Conservation (phyloP, 2,329 filamentous ascomycete species). For the Colletotrichum lupini region DNA sequence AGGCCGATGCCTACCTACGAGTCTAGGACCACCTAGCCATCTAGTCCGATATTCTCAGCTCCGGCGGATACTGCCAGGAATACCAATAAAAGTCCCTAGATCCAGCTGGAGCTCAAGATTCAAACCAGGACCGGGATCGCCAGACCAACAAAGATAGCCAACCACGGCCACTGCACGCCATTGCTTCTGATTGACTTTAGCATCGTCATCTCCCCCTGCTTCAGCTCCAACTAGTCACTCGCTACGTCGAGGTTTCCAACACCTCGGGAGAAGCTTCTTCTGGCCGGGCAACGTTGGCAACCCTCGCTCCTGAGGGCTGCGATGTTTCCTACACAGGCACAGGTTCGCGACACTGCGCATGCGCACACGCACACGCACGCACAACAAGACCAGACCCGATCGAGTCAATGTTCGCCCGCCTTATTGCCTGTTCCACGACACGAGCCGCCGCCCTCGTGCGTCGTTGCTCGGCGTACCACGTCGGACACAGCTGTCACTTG, state of each 20-base stretch:
- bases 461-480: constrained; percentile 2
- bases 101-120: not conserved
- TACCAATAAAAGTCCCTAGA: not conserved
- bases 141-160: not conserved
- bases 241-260: not conserved
- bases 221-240: not conserved
- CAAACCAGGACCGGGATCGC: not conserved
- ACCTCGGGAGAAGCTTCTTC: not conserved
- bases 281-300: not conserved
- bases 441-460: constrained; percentile 9
- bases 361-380: not conserved
- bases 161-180: constrained; percentile 30
- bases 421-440: constrained; percentile 10
- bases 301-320: not conserved
- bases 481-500: constrained; percentile 17
- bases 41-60: not conserved
- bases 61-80: not conserved
- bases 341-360: not conserved
- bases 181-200: constrained; percentile 21
- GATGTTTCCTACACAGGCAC: not conserved
- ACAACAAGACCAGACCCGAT: not conserved
- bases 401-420: not conserved
- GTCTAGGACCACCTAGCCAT: not conserved
- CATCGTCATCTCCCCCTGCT: constrained; percentile 20
- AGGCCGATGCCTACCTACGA: not conserved